phyloP scores from a whole-genome alignment of 192 early-diverging fungal genomes.

The Piromyces finnis region DNA sequence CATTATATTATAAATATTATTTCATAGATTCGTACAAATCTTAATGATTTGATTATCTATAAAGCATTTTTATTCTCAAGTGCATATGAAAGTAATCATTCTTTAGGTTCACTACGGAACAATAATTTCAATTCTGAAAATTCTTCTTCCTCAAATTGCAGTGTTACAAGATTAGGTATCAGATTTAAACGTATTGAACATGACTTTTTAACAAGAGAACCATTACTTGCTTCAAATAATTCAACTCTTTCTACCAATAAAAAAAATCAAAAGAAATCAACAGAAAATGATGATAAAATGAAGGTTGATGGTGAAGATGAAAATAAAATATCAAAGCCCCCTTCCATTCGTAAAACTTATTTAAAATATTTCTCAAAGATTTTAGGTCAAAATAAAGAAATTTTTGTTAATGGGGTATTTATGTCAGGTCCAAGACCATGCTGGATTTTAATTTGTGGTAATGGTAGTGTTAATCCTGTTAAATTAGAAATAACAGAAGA shows the following conservation, averaged over 20 bases:
- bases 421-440: slow-evolving; percentile 47
- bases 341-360: neutral
- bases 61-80: slow-evolving; percentile 35
- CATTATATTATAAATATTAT: neutral
- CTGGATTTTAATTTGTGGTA: slow-evolving; percentile 42
- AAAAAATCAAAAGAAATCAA: neutral
- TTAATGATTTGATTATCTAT: slow-evolving; percentile 55
- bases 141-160: neutral
- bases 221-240: neutral
- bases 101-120: neutral
- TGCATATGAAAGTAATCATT: slow-evolving; percentile 3
- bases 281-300: neutral
- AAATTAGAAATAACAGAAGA: slow-evolving; percentile 11
- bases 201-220: neutral
- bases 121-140: neutral
- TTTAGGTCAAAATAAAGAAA: neutral
- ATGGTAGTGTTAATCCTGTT: slow-evolving; percentile 2
- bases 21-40: slow-evolving; percentile 35
- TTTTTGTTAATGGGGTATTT: slow-evolving; percentile 36
- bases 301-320: neutral
- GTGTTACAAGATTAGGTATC: neutral
- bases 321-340: neutral
- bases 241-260: neutral
- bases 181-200: neutral
- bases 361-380: neutral